phyloP scores from a whole-genome alignment of 2,329 filamentous ascomycete species.

The Escovopsis sp. region DNA sequence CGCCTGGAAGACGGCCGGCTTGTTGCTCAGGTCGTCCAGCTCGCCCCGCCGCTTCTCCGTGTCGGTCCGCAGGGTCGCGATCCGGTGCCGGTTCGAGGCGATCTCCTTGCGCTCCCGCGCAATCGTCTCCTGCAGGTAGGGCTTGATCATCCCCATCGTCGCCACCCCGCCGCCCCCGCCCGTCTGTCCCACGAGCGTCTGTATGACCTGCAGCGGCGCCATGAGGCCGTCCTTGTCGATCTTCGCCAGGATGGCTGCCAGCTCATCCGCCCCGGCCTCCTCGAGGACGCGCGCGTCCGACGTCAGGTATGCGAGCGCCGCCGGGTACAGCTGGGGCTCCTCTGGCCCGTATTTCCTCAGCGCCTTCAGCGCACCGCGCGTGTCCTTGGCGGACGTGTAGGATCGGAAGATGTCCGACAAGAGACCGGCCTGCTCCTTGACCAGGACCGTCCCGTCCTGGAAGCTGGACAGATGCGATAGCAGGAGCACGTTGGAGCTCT shows the following conservation, averaged over 20 bases:
- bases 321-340: conserved; percentile 83
- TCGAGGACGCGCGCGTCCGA: conserved; percentile 68
- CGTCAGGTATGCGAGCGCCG: conserved; percentile 85
- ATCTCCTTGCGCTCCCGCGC: conserved; percentile 81
- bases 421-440: conserved; percentile 85
- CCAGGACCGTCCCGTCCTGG: conserved; percentile 75
- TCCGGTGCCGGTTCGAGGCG: conserved; percentile 60
- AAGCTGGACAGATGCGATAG: conserved; percentile 88
- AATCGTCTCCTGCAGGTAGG: conserved; percentile 80
- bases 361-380: conserved; percentile 75
- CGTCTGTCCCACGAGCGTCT: conserved; percentile 60
- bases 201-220: conserved; percentile 92
- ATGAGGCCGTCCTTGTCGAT: conserved; percentile 87
- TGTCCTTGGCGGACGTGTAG: conserved; percentile 86
- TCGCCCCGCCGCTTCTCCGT: conserved; percentile 68
- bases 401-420: conserved; percentile 94
- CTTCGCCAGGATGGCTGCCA: conserved; percentile 63
- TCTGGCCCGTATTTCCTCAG: conserved; percentile 81
- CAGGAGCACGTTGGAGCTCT: conserved; percentile 85
- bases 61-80: conserved; percentile 69
- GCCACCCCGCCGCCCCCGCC: conserved; percentile 45
- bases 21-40: conserved; percentile 59
- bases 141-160: conserved; percentile 95
- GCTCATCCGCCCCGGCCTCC: conserved; percentile 70
- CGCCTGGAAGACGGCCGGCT: conserved; percentile 80